Base-by-base conservation (phyloP, 1,139 yeast species). In the Eremothecium gossypii region DNA sequence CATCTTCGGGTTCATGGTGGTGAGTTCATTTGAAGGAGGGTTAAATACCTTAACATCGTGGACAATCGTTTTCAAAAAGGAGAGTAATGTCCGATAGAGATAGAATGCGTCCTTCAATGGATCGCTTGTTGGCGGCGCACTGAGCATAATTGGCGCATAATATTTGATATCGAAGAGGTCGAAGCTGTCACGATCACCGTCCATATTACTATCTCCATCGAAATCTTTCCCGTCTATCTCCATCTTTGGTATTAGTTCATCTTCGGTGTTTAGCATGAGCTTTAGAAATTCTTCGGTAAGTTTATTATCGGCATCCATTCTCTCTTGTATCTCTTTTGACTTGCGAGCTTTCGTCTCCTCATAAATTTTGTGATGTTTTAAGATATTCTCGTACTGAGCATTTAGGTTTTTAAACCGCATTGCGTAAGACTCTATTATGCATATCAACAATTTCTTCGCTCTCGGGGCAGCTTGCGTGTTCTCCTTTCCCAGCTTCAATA, bases 41-140 rank as follows among this genome's bases (percentile, higher is more conserved):
- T 89, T 91, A 59, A 95, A 87, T 45, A 80, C 80, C 58, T 87
- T 87, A 51, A 93, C 70, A 1, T 96, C 96, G 63, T 83, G 86
- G 53, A 91, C 82, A 36, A 89, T 85, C 0, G 96, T 85, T 57
- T 91, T 87, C 55, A 91, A 68, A 56, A 91, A 93, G 6, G 91
- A 83, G 82, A 93, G 77, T 44, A 93, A 69, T 7, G 95, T 87
- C 51, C 93, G 77, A 72, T 87, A 87, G 32, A 91, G 67, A 54
- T 84, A 85, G 41, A 93, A 75, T 1, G 96, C 94, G 60, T 89
- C 96, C 53, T 85, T 85, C 42, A 85, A 69, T 26, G 87, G 83
- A 52, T 83, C 91, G 13, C 79, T 70, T 23, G 73, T 56, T 0
- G 67, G 53, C 4, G 55, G 60, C 31, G 70, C 70, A 11, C 69